These are phyloP conservation scores for Phyllosticta capitalensis DNA, from an alignment of 2,329 filamentous ascomycete genomes.

Conservation along the genomic window DNA sequence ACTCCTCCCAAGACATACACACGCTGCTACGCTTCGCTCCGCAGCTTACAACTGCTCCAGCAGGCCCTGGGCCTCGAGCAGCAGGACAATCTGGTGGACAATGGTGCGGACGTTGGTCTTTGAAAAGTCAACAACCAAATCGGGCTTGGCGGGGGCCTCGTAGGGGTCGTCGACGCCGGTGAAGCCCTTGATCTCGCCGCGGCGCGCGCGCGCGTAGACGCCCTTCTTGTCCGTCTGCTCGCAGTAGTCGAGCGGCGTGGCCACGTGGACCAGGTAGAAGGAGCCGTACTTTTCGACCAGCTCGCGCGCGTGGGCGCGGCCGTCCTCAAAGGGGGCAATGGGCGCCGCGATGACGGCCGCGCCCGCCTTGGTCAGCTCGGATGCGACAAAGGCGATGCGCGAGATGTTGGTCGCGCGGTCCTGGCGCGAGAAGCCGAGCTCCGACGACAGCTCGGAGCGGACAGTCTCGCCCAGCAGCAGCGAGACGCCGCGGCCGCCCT, in stretches of 20 bases:
- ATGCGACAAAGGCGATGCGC: constrained; percentile 92
- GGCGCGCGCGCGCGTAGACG: constrained; percentile 74
- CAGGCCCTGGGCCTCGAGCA: constrained; percentile 82
- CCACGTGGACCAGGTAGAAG: constrained; percentile 94
- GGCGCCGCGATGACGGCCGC: constrained; percentile 93
- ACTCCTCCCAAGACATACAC: too few species aligned
- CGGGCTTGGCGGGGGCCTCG: constrained; percentile 69
- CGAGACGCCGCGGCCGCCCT: constrained; percentile 88
- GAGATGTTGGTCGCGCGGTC: constrained; percentile 93
- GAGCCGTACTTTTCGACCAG: constrained; percentile 78
- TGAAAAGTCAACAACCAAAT: constrained; percentile 75
- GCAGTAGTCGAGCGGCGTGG: constrained; percentile 81
- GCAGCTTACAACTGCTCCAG: constrained; percentile 62
- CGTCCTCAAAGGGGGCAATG: constrained; percentile 83
- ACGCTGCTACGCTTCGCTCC: too few species aligned
- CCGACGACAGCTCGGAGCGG: constrained; percentile 81
- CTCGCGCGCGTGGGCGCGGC: constrained; percentile 68
- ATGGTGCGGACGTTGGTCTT: constrained; percentile 85
- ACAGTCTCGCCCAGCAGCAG: constrained; percentile 94
- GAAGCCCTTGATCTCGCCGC: constrained; percentile 93
- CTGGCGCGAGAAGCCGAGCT: constrained; percentile 87
- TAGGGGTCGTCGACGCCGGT: constrained; percentile 98
- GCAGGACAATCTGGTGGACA: constrained; percentile 90
- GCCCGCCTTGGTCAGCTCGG: constrained; percentile 85
- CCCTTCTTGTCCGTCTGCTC: constrained; percentile 94